Conservation (phyloP, 129 eudicot species). For the Heracleum sosnowskyi region DNA sequence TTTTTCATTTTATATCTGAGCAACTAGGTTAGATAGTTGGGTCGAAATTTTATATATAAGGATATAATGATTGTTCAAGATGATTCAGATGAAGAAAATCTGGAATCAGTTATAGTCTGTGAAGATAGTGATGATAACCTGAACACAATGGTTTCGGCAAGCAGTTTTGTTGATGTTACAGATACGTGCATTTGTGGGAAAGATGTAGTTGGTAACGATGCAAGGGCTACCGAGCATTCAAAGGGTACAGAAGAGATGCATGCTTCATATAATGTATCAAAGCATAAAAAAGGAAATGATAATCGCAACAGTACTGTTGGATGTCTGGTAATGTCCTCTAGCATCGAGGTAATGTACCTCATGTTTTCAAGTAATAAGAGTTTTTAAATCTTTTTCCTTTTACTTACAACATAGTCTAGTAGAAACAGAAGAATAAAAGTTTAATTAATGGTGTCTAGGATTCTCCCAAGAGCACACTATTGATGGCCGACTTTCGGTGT, state of each 20-base stretch:
- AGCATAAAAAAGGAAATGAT: conserved; percentile 19
- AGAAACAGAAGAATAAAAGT: conserved; percentile 25
- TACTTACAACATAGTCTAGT: conserved; percentile 22
- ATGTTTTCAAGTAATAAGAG: too few relatives aligned
- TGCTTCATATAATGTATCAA: conserved; percentile 21
- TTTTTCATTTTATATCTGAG: not conserved
- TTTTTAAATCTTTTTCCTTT: conserved; percentile 13
- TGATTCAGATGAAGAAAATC: conserved; percentile 86
- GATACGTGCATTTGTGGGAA: conserved; percentile 18
- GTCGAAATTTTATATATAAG: not conserved
- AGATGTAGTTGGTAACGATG: conserved; percentile 5
- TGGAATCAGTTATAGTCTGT: conserved; percentile 54
- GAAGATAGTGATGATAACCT: conserved; percentile 31
- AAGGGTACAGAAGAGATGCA: conserved; percentile 19
- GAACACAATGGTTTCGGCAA: conserved; percentile 15
- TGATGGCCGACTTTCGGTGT: conserved; percentile 91
- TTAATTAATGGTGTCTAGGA: conserved; percentile 44
- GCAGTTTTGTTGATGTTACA: conserved; percentile 16
- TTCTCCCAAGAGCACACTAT: conserved; percentile 48
- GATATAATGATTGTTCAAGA: conserved; percentile 56
- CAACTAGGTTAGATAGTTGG: not conserved
- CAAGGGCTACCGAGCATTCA: conserved; percentile 12
- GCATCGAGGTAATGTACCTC: too few relatives aligned
- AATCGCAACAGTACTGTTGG: conserved; percentile 16
- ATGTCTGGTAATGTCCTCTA: conserved; percentile 11